Conservation (phyloP, 371 early-diverging fungal genomes). For the Coemansia sp. region DNA sequence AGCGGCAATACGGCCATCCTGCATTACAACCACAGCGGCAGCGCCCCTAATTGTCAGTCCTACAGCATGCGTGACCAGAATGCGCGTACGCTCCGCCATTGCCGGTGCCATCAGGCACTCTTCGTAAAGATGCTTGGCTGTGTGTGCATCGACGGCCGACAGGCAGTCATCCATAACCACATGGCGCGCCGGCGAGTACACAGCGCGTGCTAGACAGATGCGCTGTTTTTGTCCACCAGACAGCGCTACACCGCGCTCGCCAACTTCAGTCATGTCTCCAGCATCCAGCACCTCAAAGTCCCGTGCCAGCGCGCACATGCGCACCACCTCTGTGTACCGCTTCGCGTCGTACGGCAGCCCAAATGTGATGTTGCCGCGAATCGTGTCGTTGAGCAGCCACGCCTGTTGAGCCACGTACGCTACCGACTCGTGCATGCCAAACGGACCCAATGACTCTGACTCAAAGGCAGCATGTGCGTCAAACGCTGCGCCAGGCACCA, state of each 20-base stretch:
- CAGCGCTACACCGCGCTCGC: constrained; percentile 72
- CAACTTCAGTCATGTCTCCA: constrained; percentile 69
- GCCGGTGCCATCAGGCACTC: constrained; percentile 65
- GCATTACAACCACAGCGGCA: constrained; percentile 67
- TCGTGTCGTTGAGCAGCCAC: constrained; percentile 58
- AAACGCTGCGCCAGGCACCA: constrained; percentile 53
- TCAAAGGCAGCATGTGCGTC: constrained; percentile 16
- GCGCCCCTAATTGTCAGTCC: constrained; percentile 70
- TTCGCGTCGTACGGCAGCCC: constrained; percentile 54
- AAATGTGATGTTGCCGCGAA: constrained; percentile 62
- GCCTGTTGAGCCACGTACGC: constrained; percentile 85
- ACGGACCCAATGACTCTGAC: constrained; percentile 32
- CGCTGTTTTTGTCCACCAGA: constrained; percentile 80
- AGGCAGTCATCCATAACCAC: constrained; percentile 77
- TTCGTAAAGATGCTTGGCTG: constrained; percentile 55
- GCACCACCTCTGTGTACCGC: constrained; percentile 63
- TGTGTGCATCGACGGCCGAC: constrained; percentile 73
- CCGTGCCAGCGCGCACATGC: constrained; percentile 70
- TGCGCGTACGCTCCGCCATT: constrained; percentile 70
- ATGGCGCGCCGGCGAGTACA: constrained; percentile 55
- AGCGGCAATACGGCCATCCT: constrained; percentile 66
- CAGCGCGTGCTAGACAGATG: constrained; percentile 58
- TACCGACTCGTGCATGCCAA: constrained; percentile 54
- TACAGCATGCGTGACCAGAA: constrained; percentile 77
- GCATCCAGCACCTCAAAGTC: constrained; percentile 75